Conservation (phyloP, 176 grass and related monocot genomes). For the Avena sativa region DNA sequence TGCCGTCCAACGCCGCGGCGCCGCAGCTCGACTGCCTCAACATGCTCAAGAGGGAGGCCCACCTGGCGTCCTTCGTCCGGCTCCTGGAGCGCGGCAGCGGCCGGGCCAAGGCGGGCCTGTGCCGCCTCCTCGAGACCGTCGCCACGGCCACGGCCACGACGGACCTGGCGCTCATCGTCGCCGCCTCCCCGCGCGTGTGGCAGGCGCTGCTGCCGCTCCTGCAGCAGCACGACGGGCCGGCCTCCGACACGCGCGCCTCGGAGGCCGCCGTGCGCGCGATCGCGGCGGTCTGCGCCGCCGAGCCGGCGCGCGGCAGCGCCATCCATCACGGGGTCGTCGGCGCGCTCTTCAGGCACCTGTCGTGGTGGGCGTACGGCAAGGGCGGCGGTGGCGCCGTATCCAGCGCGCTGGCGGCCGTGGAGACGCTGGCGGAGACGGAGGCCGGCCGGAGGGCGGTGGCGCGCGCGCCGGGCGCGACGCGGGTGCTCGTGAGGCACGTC, state of each 20-base stretch:
- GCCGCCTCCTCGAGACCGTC: conserved; percentile 69
- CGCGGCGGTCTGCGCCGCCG: conserved; percentile 52
- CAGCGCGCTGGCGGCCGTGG: conserved; percentile 63
- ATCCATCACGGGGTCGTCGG: conserved; percentile 62
- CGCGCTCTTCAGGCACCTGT: conserved; percentile 61
- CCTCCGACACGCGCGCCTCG: conserved; percentile 29
- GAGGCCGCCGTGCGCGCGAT: conserved; percentile 62
- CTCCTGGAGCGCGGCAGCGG: conserved; percentile 56
- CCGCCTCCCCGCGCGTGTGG: conserved; percentile 59
- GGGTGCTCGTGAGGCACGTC: conserved; percentile 67
- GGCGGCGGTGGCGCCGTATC: conserved; percentile 27
- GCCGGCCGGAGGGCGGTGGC: conserved; percentile 51
- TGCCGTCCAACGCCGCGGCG: conserved; percentile 29
- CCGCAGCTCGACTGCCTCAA: conserved; percentile 70
- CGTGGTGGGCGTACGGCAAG: conserved; percentile 43
- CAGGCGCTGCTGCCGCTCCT: conserved; percentile 57
- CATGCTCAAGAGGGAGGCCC: conserved; percentile 58
- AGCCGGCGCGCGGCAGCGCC: conserved; percentile 56
- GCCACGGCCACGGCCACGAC: conserved; percentile 59
- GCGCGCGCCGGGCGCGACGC: conserved; percentile 45
- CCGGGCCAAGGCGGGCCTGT: conserved; percentile 53
- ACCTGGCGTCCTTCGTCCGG: conserved; percentile 54
- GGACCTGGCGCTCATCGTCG: conserved; percentile 50
- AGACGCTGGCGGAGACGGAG: conserved; percentile 54
- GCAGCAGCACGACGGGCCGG: conserved; percentile 24